These are phyloP conservation scores for Cnidoscolus chayamansa DNA, from an alignment of 441 rosid species.

Conservation along the genomic window DNA sequence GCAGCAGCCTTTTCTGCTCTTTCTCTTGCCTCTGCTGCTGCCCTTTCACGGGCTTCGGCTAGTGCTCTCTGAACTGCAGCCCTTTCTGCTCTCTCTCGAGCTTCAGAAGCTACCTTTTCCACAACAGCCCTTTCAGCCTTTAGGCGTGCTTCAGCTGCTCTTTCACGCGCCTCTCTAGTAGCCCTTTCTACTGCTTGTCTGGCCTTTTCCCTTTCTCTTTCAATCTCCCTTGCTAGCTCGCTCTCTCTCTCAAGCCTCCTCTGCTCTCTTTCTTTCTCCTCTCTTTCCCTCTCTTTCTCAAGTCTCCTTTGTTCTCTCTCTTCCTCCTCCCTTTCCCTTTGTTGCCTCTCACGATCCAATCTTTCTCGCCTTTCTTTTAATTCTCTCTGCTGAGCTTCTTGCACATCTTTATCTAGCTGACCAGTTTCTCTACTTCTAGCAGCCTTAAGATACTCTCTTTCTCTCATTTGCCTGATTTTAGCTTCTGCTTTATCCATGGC, in stretches of 20 bases:
- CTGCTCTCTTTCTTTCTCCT: constrained; percentile 61
- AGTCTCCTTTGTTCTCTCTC: constrained; percentile 54
- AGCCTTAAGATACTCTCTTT: constrained; percentile 66
- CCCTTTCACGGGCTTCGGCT: constrained; percentile 94
- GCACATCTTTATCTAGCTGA: constrained; percentile 46
- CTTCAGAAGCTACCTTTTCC: constrained; percentile 62
- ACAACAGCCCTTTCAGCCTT: constrained; percentile 85
- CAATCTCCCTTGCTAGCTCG: not conserved
- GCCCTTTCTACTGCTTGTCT: constrained; percentile 94
- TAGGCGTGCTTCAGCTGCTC: constrained; percentile 81
- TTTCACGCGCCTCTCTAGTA: constrained; percentile 94
- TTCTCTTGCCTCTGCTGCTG: constrained; percentile 75
- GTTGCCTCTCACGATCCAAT: constrained; percentile 50
- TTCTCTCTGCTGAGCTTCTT: constrained; percentile 61
- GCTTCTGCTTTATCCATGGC: constrained; percentile 98
- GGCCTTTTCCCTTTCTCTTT: constrained; percentile 61
- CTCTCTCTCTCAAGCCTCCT: constrained; percentile 53
- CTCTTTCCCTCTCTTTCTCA: constrained; percentile 61
- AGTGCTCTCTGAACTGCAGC: constrained; percentile 89
- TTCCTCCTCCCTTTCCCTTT: constrained; percentile 57
- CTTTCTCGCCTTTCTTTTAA: constrained; percentile 62
- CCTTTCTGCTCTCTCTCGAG: constrained; percentile 86
- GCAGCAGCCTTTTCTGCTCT: constrained; percentile 83
- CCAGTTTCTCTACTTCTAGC: constrained; percentile 62
- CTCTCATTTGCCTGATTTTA: constrained; percentile 84